A percentile compares a stretch with the other conserved stretches of the same genome.
These are phyloP conservation scores for Pyrrhoderma lamaoense DNA, from an alignment of 1,284 basidiomycete species.

Conservation along the genomic window DNA sequence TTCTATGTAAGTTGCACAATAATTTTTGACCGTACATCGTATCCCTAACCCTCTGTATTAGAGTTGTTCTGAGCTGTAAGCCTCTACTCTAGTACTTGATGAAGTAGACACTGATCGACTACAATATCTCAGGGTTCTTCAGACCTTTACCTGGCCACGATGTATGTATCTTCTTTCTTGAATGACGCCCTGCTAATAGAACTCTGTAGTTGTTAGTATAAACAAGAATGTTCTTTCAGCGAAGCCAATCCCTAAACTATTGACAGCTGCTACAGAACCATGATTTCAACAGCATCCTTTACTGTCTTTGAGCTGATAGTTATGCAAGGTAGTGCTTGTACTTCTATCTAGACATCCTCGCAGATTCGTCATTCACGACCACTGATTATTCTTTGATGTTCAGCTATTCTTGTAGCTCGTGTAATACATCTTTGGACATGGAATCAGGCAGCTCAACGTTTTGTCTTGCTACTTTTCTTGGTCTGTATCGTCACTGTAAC, in stretches of 20 bases:
- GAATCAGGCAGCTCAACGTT: constrained; percentile 5
- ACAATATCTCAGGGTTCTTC: constrained; percentile 10
- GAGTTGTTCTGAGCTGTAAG: constrained; percentile 13
- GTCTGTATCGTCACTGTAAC: constrained; percentile 1
- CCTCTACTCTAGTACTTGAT: background rate
- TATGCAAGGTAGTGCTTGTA: constrained; percentile 8
- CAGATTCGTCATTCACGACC: background rate
- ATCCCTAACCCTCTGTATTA: background rate
- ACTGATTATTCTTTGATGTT: background rate
- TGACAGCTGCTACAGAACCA: constrained; percentile 7
- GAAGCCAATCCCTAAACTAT: background rate
- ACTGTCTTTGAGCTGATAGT: constrained; percentile 14
- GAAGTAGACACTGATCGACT: background rate
- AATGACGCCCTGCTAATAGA: background rate
- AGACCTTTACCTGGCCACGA: background rate
- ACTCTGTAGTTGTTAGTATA: constrained; percentile 10
- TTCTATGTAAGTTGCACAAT: constrained; percentile 5
- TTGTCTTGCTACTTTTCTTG: constrained; percentile 6
- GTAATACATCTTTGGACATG: constrained; percentile 14
- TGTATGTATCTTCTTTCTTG: constrained; percentile 1
- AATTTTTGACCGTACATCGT: background rate
- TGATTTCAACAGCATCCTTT: constrained; percentile 9
- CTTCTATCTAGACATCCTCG: no score
- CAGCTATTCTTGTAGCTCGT: constrained; percentile 13
- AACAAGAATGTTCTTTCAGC: background rate